Evolutionary conservation across 305 asterid genomes (phyloP), one percentile per base, ranked within the genome.

Genomic region (Fraxinus angustifolia): DNA sequence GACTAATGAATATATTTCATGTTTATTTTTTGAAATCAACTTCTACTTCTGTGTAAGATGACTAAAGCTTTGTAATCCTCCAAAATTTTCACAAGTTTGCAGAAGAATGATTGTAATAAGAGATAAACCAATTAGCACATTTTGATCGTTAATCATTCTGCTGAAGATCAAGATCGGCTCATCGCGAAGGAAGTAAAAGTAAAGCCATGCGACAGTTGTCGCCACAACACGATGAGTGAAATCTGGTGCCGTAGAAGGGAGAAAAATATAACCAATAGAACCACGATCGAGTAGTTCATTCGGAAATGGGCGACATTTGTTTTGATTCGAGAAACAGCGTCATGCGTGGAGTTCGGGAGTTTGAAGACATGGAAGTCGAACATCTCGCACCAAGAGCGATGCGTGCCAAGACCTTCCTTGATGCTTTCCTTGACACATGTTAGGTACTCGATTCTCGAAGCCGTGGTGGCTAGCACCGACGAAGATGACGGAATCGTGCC

Each of bases 401-500:
- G 91, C 71, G 92, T 82, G 80, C 86, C 95, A 35, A 96, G 93
- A 73, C 98, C 99, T 73, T 87, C 89, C 81, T 82, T 86, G 86
- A 96, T 23, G 45, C 92, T 92, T 1, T 84, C 93, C 85, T 93
- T 93, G 21, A 97, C 97, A 76, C 97, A 93, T 19, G 96, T 82
- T 78, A 95, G 83, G 86, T 85, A 95, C 79, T 92, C 92, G 79
- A 87, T 82, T 82, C 83, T 88, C 21, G 86, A 82, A 34, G 90
- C 71, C 35, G 82, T 10, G 50, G 81, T 23, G 26, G 26, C 87
- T 3, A 88, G 84, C 4, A 93, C 4, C 23, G 48, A 86, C 3
- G 97, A 92, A 34, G 36, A 34, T 36, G 97, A 89, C 3, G 99
- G 97, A 10, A 96, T 94, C 0, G 98, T 93, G 87, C 99, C 97